These are phyloP conservation scores for Groenewaldozyma sp. DNA, from an alignment of 1,139 yeast genomes.

Conservation along the genomic window DNA sequence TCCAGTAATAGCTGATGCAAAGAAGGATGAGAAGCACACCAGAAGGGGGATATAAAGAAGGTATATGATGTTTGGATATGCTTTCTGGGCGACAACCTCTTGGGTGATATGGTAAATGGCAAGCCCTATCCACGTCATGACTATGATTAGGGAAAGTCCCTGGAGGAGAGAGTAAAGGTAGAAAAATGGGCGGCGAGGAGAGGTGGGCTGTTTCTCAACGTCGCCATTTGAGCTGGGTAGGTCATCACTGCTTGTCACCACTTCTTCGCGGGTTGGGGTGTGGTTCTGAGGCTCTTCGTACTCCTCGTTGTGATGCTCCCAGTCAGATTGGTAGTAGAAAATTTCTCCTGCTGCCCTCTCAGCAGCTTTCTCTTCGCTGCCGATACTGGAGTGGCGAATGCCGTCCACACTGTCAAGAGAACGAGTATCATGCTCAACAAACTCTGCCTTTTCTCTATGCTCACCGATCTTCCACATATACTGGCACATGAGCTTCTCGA, in stretches of 20 bases:
- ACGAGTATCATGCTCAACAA: no score
- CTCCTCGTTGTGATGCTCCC: background rate
- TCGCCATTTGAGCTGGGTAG: background rate
- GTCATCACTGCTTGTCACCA: no score
- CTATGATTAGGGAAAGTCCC: background rate
- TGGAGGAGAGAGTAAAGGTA: background rate
- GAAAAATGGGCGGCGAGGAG: background rate
- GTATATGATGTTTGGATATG: background rate
- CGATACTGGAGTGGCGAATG: no score
- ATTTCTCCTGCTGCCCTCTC: background rate
- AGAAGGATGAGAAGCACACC: background rate
- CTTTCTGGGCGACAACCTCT: background rate
- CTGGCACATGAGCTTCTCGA: background rate
- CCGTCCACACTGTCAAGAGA: no score
- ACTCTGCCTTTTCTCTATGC: no score
- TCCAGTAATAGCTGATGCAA: background rate
- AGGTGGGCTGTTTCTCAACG: background rate
- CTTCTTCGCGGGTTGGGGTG: background rate
- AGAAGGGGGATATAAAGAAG: background rate
- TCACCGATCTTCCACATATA: background rate
- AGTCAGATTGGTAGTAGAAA: background rate
- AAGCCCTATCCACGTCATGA: background rate
- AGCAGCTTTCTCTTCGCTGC: background rate
- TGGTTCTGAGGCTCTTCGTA: no score
- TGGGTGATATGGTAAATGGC: background rate